These are phyloP conservation scores for Wickerhamiella lipophila DNA, from an alignment of 805 yeast genomes.

Conservation along the genomic window DNA sequence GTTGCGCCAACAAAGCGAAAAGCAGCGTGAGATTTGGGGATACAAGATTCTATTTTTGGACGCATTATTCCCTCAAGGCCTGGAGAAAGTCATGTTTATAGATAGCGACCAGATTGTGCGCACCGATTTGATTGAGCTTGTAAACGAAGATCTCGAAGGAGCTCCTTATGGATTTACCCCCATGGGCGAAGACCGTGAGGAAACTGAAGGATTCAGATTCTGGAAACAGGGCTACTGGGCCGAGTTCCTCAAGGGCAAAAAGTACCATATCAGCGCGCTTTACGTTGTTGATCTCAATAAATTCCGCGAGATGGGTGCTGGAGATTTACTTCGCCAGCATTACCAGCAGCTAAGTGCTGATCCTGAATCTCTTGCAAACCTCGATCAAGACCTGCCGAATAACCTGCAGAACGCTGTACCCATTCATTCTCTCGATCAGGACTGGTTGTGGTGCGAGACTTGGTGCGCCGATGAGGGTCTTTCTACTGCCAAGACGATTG, in stretches of 20 bases:
- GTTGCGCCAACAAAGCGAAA: conserved; percentile 67
- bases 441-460: conserved; percentile 90
- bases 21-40: conserved; percentile 75
- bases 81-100: conserved; percentile 67
- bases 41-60: conserved; percentile 78
- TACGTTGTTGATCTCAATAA: conserved; percentile 63
- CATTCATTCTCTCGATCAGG: conserved; percentile 62
- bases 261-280: conserved; percentile 74
- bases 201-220: conserved; percentile 75
- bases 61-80: conserved; percentile 67
- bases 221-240: conserved; percentile 95
- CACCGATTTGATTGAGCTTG: conserved; percentile 57
- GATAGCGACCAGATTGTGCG: conserved; percentile 78
- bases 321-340: conserved; percentile 69
- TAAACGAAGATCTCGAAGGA: conserved; percentile 56
- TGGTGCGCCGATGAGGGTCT: conserved; percentile 67
- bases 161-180: conserved; percentile 83
- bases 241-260: conserved; percentile 41
- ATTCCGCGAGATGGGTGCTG: conserved; percentile 57
- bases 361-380: conserved; percentile 61
- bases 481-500: conserved; percentile 60
- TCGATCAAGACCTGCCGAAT: conserved; percentile 92
- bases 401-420: conserved; percentile 57
- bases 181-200: conserved; percentile 68
- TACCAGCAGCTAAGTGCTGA: conserved; percentile 74